Evolutionary conservation across 257 asterid species (phyloP), one percentile per base, ranked within the genome.

Genomic region (Capsicum chinense): DNA sequence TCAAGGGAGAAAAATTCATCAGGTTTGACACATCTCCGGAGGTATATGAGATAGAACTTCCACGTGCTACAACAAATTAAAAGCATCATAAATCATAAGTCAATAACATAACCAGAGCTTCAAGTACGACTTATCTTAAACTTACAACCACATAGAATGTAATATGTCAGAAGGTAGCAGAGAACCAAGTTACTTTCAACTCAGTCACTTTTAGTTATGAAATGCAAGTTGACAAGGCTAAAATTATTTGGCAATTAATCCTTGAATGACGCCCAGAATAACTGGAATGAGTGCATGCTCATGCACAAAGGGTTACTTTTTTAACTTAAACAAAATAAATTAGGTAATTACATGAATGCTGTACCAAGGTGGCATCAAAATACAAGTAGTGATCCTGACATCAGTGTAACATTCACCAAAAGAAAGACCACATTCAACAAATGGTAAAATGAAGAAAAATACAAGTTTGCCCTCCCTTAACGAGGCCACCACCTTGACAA

Each of bases 1-100:
- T 88, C 8, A 70, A 19, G 84, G 98, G 90, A 85, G 86, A 84
- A 83, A 91, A 89, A 90, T 92, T 91, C 83, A 89, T 84, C 84
- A 92, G 90, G 81, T 91, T 93, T 73, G 93, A 69, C 42, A 90
- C 91, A 88, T 97, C 99, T 84, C 87, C 93, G 1, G 94, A 84
- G 52, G 91, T 90, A 83, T 97, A 97, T 64, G 88, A 87, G 91
- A 87, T 87, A 33, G 92, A 79, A 89, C 92, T 88, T 86, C 93
- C 94, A 85, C 86, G 89, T 85, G 86, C 98, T 96, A 92, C 88
- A 86, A 63, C 68, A 13, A 81, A 81, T 69, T 33, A 76, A 68
- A 64, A 79, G 83, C 68, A 11, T 62, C 76, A 85, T 48, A 15
- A n/a, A 33, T 74, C 67, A 68, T 2, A 67, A 50, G 21, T 37